Percentiles rank a stretch among this genome's conserved stretches.
Evolutionary conservation across 176 grass and related monocot genomes (phyloP).

Genomic region (Calamus simplicifolius): DNA sequence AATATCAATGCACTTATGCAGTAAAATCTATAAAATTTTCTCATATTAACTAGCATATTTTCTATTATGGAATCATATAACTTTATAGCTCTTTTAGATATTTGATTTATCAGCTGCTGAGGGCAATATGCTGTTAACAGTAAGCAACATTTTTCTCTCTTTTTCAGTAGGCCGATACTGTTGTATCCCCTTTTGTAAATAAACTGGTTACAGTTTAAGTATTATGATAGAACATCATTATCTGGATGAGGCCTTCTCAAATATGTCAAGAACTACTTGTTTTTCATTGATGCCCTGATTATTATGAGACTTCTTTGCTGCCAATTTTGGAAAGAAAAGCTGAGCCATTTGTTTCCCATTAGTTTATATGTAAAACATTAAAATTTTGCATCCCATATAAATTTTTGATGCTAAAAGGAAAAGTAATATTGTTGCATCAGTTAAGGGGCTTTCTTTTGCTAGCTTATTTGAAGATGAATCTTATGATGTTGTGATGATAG

Average conservation of each 20-base stretch:
- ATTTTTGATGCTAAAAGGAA: too few species aligned
- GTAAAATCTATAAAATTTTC: too few species aligned
- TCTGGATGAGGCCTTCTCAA: slow-evolving; percentile 35
- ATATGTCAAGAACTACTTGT: slow-evolving; percentile 34
- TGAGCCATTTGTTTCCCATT: too few species aligned
- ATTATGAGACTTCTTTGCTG: too few species aligned
- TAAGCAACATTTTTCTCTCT: slow-evolving; percentile 1
- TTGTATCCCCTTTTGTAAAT: slow-evolving; percentile 63
- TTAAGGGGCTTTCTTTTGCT: too few species aligned
- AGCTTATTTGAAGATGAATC: too few species aligned
- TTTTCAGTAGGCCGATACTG: slow-evolving; percentile 54
- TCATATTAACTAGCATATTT: background rate
- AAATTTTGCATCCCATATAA: too few species aligned
- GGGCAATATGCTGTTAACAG: slow-evolving; percentile 4
- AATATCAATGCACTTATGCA: too few species aligned
- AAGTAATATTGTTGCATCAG: too few species aligned
- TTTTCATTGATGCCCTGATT: background rate
- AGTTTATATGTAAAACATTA: too few species aligned
- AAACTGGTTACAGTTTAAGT: slow-evolving; percentile 73
- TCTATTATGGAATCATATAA: background rate
- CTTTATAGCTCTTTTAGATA: background rate
- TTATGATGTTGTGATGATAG: too few species aligned
- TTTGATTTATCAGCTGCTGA: background rate
- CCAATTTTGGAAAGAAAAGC: too few species aligned
- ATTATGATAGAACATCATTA: slow-evolving; percentile 14